Conservation (phyloP, 1,284 basidiomycete genomes). For the Apiotrichum akiyoshidainum region DNA sequence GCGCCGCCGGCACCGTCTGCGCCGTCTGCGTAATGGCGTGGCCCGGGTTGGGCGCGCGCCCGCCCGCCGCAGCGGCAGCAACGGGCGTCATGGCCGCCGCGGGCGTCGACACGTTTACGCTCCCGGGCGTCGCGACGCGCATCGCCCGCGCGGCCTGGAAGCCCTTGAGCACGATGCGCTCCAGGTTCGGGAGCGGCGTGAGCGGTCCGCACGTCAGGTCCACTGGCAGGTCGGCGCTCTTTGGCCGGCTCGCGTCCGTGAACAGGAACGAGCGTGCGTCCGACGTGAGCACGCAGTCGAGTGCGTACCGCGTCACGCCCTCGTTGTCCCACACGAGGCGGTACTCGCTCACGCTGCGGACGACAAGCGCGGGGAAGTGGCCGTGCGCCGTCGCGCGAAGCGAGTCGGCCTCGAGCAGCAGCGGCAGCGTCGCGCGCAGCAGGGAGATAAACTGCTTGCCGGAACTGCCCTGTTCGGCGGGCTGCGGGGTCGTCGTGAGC, state of each 20-base stretch:
- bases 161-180: slow-evolving; percentile 16
- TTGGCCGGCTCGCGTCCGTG: slow-evolving; percentile 22
- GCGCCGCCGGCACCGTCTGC: slow-evolving; percentile 4
- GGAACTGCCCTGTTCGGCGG: slow-evolving; percentile 6
- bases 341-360: slow-evolving; percentile 26
- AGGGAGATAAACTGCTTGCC: slow-evolving; percentile 36
- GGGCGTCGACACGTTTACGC: background rate
- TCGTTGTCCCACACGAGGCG: slow-evolving; percentile 36
- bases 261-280: slow-evolving; percentile 23
- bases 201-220: slow-evolving; percentile 29
- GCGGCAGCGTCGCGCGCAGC: slow-evolving; percentile 35
- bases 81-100: slow-evolving; percentile 7
- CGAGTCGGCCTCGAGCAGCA: slow-evolving; percentile 28
- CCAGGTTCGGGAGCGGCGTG: slow-evolving; percentile 23
- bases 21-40: too few relatives aligned
- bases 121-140: slow-evolving; percentile 13
- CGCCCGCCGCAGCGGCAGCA: background rate
- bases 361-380: slow-evolving; percentile 24
- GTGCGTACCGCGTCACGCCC: slow-evolving; percentile 20
- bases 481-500: slow-evolving; percentile 18
- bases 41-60: background rate
- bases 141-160: slow-evolving; percentile 21
- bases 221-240: slow-evolving; percentile 3
- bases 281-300: slow-evolving; percentile 23
- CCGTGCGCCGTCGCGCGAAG: slow-evolving; percentile 13